Conservation (phyloP, 768 basidiomycete species). For the Psilocybe cyanescens region DNA sequence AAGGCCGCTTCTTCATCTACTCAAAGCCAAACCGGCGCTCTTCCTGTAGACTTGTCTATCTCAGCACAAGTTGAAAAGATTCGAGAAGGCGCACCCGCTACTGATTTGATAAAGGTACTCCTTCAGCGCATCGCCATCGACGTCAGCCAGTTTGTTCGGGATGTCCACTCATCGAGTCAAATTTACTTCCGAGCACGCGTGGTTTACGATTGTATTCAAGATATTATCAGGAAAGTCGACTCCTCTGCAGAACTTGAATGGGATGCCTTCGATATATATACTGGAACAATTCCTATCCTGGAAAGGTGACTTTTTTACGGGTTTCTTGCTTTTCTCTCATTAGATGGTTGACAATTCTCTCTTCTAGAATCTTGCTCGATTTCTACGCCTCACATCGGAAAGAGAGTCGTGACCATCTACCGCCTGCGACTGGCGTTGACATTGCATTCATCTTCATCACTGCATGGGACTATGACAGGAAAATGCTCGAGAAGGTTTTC, state of each 20-base stretch:
- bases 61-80: conserved; percentile 5
- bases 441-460: conserved; percentile 17
- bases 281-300: not conserved
- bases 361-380: not conserved
- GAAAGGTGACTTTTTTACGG: not conserved
- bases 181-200: conserved; percentile 19
- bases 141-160: conserved; percentile 16
- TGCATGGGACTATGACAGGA: conserved; percentile 18
- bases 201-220: conserved; percentile 24
- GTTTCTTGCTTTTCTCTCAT: too few species aligned
- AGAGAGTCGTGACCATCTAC: conserved; percentile 4
- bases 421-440: conserved; percentile 12
- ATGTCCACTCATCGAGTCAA: conserved; percentile 19
- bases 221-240: conserved; percentile 20
- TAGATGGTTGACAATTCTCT: not conserved
- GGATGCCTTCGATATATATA: not conserved
- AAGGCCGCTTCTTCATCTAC: not conserved
- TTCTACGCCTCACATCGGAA: not conserved
- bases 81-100: conserved; percentile 18
- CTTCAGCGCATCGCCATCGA: conserved; percentile 20
- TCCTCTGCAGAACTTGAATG: conserved; percentile 1
- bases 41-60: conserved; percentile 12
- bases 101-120: conserved; percentile 22
- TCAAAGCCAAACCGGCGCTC: not conserved
- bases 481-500: conserved; percentile 12